Evolutionary conservation across 2,329 filamentous ascomycete species (phyloP).

Genomic region (Monilinia fructicola): DNA sequence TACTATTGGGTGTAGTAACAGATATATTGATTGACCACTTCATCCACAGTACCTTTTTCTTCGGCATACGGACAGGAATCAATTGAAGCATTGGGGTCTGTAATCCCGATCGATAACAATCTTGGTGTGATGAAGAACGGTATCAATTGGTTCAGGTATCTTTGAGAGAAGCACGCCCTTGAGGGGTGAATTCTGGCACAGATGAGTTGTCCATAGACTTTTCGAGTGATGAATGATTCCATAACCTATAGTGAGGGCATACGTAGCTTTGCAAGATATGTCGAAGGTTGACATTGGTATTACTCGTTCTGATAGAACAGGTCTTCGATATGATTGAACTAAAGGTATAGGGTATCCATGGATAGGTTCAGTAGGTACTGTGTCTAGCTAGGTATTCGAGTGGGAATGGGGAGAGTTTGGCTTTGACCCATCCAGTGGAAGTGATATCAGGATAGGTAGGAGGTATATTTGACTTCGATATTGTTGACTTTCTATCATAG

Average conservation of each 20-base stretch:
- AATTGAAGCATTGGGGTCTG: not conserved
- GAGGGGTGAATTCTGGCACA: not conserved
- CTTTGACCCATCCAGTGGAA: too few relatives aligned
- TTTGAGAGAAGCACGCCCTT: not conserved
- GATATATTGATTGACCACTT: not conserved
- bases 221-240: not conserved
- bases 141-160: not conserved
- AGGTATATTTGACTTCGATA: too few relatives aligned
- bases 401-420: too few relatives aligned
- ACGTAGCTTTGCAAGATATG: slow-evolving; percentile 9
- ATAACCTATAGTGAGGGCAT: slow-evolving; percentile 6
- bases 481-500: too few relatives aligned
- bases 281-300: not conserved
- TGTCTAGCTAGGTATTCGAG: not conserved
- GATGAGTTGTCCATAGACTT: slow-evolving; percentile 4
- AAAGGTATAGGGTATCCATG: too few relatives aligned
- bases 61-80: not conserved
- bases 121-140: not conserved
- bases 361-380: too few relatives aligned
- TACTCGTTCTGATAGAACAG: not conserved
- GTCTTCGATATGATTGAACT: too few relatives aligned
- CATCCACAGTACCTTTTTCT: not conserved
- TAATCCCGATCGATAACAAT: not conserved
- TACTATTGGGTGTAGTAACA: not conserved
- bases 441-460: too few relatives aligned